Conservation (phyloP, 2,329 filamentous ascomycete genomes). For the Pezicula carpinea region DNA sequence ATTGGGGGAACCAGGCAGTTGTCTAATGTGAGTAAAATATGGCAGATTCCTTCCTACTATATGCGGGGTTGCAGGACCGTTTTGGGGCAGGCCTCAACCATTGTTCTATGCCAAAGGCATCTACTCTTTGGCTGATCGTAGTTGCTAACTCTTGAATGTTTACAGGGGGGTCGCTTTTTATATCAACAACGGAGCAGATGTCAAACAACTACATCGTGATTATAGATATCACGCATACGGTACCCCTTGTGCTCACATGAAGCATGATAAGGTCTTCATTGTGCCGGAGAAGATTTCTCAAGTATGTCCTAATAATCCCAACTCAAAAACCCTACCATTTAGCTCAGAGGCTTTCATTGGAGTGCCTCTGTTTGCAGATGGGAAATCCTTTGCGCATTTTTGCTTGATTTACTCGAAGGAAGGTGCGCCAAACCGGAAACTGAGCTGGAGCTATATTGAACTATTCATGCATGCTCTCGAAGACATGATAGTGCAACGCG, state of each 20-base stretch:
- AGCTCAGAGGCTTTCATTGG: constrained; percentile 63
- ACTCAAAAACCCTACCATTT: constrained; percentile 42
- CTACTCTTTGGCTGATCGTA: too few species aligned
- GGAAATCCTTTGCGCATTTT: constrained; percentile 65
- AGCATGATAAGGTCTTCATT: constrained; percentile 65
- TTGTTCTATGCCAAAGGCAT: too few species aligned
- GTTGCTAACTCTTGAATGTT: background rate
- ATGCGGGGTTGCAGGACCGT: too few species aligned
- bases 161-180: constrained; percentile 63
- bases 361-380: constrained; percentile 59
- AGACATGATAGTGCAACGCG: constrained; percentile 56
- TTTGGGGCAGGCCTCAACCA: too few species aligned
- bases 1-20: constrained; percentile 48
- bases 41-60: too few species aligned
- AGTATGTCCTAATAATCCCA: constrained; percentile 56
- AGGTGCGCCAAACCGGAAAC: constrained; percentile 47
- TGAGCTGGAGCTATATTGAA: constrained; percentile 64
- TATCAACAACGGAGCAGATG: constrained; percentile 54
- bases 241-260: constrained; percentile 63
- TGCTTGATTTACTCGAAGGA: constrained; percentile 67
- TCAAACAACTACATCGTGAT: constrained; percentile 49
- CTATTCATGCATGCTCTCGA: constrained; percentile 65
- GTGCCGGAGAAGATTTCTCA: constrained; percentile 57
- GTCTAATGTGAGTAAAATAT: too few species aligned
- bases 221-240: constrained; percentile 60